A percentile compares a stretch with the other conserved stretches of the same genome.
phyloP scores from a whole-genome alignment of 2,329 filamentous ascomycete species.

The Ceratocystis variospora region DNA sequence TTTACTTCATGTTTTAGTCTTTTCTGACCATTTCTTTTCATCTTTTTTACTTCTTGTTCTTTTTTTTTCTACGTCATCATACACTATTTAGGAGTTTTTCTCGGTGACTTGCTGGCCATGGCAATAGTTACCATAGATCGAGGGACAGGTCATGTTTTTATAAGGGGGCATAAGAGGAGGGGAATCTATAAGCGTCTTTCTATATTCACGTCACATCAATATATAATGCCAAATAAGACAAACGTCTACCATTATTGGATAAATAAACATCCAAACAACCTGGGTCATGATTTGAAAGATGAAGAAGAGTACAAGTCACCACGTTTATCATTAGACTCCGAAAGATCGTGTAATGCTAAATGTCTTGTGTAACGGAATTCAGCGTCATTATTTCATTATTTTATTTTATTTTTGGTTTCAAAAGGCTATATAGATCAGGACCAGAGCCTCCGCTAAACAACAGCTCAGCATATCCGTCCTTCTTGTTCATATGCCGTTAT shows the following conservation, averaged over 20 bases:
- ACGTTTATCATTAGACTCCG: neutral
- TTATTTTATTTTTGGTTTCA: neutral
- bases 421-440: neutral
- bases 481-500: neutral
- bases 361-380: neutral
- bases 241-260: neutral
- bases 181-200: neutral
- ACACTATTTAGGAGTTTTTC: neutral
- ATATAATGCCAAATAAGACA: neutral
- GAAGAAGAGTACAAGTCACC: neutral
- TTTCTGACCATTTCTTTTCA: neutral
- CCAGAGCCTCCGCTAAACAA: no score
- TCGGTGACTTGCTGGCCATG: neutral
- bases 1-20: neutral
- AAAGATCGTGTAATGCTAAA: neutral
- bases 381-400: neutral
- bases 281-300: no score
- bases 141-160: neutral
- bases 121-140: neutral
- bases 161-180: neutral
- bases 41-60: neutral
- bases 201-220: neutral
- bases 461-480: neutral
- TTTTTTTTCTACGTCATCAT: constrained; percentile 1
- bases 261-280: neutral